Evolutionary conservation across 352 stramenopile genomes (phyloP), one percentile per base, ranked within the genome.

Genomic region (Pythium utonaiense): DNA sequence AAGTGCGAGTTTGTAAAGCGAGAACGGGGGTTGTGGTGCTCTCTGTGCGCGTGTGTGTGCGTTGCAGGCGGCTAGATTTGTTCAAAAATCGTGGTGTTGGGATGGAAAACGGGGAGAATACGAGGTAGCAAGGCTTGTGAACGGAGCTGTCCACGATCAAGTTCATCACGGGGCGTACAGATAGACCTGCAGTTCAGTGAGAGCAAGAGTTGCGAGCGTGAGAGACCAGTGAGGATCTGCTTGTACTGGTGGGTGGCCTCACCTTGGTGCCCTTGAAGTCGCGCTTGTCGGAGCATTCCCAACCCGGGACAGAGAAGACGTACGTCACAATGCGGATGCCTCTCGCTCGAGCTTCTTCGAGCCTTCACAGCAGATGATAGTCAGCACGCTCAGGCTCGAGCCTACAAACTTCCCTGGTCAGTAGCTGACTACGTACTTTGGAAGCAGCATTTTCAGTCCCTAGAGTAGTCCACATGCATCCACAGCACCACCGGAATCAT

Each of bases 181-280:
- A 57, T 88, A 88, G 25, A 89, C 68, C 80, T 89, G n/a, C 17
- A 5, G 9, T 33, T 10, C 28, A 33, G 9, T 10, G 9, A 33
- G 28, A 5, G 9, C 28, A 33, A 5, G 9, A 9, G n/a, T 27
- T 25, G 36, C 36, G 22, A 14, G 19, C 17, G n/a, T 14, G 5
- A 47, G 3, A 22, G 36, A 9, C 9, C 36, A 44, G 4, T 6
- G 5, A 22, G 6, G 14, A 44, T n/a, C 1, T 31, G n/a, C 19
- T 2, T 48, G 40, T 8, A 21, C 6, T 33, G 47, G 41, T 41
- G 30, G 27, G 30, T 12, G 2, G 22, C 17, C 1, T 34, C 64
- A 94, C 85, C 80, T 89, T 94, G 44, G 83, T 92, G 74, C 85
- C 82, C 77, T 94, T 94, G 73, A 80, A 94, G 63, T 81, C 75